These are phyloP conservation scores for Gonium pectorale DNA, from an alignment of 139 green algal genomes.

Conservation along the genomic window DNA sequence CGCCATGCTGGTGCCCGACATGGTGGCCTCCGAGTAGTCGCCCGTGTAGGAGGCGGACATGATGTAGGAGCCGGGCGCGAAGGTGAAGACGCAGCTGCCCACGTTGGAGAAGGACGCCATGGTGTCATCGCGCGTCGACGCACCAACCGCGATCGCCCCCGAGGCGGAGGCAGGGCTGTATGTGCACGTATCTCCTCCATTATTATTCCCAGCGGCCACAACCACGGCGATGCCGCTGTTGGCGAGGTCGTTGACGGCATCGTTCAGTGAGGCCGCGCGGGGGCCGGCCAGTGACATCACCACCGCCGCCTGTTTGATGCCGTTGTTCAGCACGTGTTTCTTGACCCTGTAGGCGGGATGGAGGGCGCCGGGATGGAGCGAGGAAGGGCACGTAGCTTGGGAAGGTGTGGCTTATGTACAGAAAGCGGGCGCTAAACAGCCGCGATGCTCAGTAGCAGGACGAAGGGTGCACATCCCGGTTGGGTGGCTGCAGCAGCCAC, in stretches of 20 bases:
- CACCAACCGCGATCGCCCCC: constrained; percentile 66
- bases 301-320: constrained; percentile 62
- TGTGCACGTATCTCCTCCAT: constrained; percentile 68
- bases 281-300: constrained; percentile 73
- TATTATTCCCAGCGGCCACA: constrained; percentile 67
- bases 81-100: constrained; percentile 76
- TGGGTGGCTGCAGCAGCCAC: too few species aligned
- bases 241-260: constrained; percentile 60
- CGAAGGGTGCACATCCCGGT: too few species aligned
- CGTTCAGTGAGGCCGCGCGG: constrained; percentile 61
- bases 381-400: too few species aligned
- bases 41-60: constrained; percentile 45
- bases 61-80: constrained; percentile 69
- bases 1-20: constrained; percentile 54
- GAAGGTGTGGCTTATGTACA: too few species aligned
- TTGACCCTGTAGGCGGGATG: constrained; percentile 77
- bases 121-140: constrained; percentile 52
- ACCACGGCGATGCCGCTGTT: constrained; percentile 63
- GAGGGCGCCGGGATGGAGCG: not conserved
- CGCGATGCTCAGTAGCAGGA: too few species aligned
- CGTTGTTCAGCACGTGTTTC: constrained; percentile 55
- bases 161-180: constrained; percentile 60
- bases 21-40: constrained; percentile 43
- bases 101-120: constrained; percentile 75
- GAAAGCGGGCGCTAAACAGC: too few species aligned